These are phyloP conservation scores for Calonectria pauciramosa DNA, from an alignment of 2,329 filamentous ascomycete genomes.

Conservation along the genomic window DNA sequence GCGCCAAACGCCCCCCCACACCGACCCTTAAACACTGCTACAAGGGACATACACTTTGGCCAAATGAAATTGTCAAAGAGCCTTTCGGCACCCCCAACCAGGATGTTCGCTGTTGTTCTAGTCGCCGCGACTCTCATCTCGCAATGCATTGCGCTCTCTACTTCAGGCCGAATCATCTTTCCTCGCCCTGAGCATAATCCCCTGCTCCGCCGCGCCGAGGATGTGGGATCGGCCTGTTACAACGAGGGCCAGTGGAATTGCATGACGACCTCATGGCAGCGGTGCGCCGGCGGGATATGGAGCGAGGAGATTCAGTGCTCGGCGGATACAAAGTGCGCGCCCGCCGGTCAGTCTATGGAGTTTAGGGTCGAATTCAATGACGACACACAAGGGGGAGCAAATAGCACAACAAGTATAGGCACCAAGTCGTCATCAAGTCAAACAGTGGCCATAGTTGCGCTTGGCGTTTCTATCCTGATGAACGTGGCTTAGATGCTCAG, in stretches of 20 bases:
- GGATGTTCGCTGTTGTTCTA: constrained; percentile 17
- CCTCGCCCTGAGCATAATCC: not conserved
- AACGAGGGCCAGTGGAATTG: constrained; percentile 69
- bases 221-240: constrained; percentile 56
- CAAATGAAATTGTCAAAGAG: constrained; percentile 28
- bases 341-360: constrained; percentile 53
- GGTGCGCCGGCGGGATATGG: constrained; percentile 64
- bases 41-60: constrained; percentile 5
- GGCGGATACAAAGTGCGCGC: constrained; percentile 60
- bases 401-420: constrained; percentile 19
- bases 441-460: not conserved
- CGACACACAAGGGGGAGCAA: constrained; percentile 24
- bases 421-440: not conserved
- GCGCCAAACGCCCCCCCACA: constrained; percentile 21
- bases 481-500: not conserved
- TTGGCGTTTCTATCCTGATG: constrained; percentile 24
- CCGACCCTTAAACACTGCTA: constrained; percentile 20
- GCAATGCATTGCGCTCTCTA: constrained; percentile 14
- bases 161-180: not conserved
- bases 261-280: constrained; percentile 63
- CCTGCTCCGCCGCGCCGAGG: constrained; percentile 43
- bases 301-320: constrained; percentile 59
- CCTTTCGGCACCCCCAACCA: constrained; percentile 6
- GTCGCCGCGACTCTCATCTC: constrained; percentile 28
- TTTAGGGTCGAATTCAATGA: constrained; percentile 13